Evolutionary conservation across 352 stramenopile genomes (phyloP).

Genomic region (Peronospora belbahrii): DNA sequence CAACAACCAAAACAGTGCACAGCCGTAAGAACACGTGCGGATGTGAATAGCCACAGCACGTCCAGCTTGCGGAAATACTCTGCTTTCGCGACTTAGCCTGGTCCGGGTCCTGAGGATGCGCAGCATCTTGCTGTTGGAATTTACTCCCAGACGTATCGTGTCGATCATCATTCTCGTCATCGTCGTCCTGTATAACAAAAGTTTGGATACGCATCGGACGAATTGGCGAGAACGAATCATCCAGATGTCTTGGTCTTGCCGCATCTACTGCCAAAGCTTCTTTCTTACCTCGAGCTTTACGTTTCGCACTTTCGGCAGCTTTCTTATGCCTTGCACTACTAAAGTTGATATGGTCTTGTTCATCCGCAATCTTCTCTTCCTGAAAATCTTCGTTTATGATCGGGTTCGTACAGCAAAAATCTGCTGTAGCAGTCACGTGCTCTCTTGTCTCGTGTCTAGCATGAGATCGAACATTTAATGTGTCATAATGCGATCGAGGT

Average conservation of each 20-base stretch:
- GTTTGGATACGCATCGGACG: slow-evolving; percentile 10
- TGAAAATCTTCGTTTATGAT: slow-evolving; percentile 9
- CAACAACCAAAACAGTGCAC: slow-evolving; percentile 21
- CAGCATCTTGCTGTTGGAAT: slow-evolving; percentile 12
- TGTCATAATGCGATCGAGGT: slow-evolving; percentile 11
- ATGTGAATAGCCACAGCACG: slow-evolving; percentile 29
- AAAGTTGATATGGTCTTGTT: slow-evolving; percentile 22
- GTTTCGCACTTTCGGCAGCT: slow-evolving; percentile 13
- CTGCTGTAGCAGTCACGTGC: slow-evolving; percentile 5
- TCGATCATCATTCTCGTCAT: slow-evolving; percentile 7
- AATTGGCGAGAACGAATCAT: slow-evolving; percentile 10
- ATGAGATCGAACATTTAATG: slow-evolving; percentile 4
- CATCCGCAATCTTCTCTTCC: slow-evolving; percentile 6
- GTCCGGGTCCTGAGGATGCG: slow-evolving; percentile 4
- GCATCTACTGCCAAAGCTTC: slow-evolving; percentile 15
- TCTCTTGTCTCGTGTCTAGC: slow-evolving; percentile 2
- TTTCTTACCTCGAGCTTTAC: slow-evolving; percentile 15
- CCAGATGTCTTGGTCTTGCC: slow-evolving; percentile 9
- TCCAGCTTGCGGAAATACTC: slow-evolving; percentile 43
- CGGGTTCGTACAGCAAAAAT: slow-evolving; percentile 16
- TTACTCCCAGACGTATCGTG: slow-evolving; percentile 10
- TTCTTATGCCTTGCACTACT: slow-evolving; percentile 20
- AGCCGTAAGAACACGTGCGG: slow-evolving; percentile 31
- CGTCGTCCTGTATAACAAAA: slow-evolving; percentile 17
- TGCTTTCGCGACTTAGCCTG: slow-evolving; percentile 29